These are phyloP conservation scores for Chlorella variabilis DNA, from an alignment of 163 green algal genomes.

Conservation along the genomic window DNA sequence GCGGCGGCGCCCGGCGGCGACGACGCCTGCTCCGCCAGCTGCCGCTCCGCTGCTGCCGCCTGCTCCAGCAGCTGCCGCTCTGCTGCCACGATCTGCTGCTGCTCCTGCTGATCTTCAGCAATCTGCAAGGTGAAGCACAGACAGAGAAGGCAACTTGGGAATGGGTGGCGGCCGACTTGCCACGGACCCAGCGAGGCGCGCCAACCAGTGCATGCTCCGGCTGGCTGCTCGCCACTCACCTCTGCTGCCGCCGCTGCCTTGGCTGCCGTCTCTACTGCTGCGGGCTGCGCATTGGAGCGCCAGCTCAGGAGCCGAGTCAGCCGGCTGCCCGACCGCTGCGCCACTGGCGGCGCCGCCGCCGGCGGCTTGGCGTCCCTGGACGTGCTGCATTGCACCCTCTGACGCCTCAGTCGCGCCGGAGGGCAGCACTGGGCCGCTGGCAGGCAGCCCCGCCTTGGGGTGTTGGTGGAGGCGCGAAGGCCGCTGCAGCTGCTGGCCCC, in stretches of 20 bases:
- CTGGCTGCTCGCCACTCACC: background rate
- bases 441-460: no score
- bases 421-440: no score
- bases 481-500: no score
- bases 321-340: background rate
- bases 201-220: background rate
- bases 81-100: background rate
- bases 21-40: background rate
- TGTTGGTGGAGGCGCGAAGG: no score
- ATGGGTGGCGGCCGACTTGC: no score
- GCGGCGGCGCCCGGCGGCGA: background rate
- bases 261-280: background rate
- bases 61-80: background rate
- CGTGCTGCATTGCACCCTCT: background rate
- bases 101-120: background rate
- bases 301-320: slow-evolving; percentile 4
- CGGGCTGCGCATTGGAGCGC: background rate
- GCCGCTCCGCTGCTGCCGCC: background rate
- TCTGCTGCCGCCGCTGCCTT: background rate
- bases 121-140: background rate
- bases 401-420: background rate
- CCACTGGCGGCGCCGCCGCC: background rate
- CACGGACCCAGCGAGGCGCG: no score
- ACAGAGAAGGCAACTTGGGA: no score
- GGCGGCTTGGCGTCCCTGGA: background rate